Evolutionary conservation across 768 basidiomycete genomes (phyloP).

Genomic region (Gloeostereum incarnatum): DNA sequence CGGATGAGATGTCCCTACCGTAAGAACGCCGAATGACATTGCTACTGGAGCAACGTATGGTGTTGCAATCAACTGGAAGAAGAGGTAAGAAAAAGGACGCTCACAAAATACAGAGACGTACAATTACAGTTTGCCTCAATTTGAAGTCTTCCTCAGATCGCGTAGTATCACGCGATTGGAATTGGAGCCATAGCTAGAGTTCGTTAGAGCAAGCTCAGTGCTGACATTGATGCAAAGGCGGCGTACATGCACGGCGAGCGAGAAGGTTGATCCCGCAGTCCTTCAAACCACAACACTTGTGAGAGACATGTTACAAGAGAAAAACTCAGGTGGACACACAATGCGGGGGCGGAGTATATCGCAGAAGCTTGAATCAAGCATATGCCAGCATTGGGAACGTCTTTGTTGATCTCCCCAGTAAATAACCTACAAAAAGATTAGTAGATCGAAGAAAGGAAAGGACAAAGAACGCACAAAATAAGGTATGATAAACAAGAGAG

Average conservation of each 20-base stretch:
- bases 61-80: conserved; percentile 1
- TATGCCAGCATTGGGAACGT: conserved; percentile 3
- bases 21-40: conserved; percentile 1
- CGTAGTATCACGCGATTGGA: not conserved
- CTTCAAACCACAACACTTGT: not conserved
- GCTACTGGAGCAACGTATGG: conserved; percentile 6
- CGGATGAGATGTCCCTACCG: not conserved
- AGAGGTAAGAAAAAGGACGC: not conserved
- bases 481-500: conserved; percentile 6
- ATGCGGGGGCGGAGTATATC: conserved; percentile 2
- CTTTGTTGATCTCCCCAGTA: conserved; percentile 6
- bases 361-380: conserved; percentile 7
- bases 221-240: not conserved
- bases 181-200: conserved; percentile 6
- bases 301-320: not conserved
- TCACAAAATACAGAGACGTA: not conserved
- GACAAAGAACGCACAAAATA: conserved; percentile 3
- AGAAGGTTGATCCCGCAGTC: conserved; percentile 8
- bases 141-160: not conserved
- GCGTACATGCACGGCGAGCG: conserved; percentile 6
- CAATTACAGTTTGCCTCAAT: not conserved
- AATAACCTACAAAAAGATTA: conserved; percentile 5
- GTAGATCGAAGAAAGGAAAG: not conserved
- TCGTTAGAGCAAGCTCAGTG: not conserved
- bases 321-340: conserved; percentile 5